phyloP scores from a whole-genome alignment of 2,329 filamentous ascomycete genomes.

The Neurospora sp. region DNA sequence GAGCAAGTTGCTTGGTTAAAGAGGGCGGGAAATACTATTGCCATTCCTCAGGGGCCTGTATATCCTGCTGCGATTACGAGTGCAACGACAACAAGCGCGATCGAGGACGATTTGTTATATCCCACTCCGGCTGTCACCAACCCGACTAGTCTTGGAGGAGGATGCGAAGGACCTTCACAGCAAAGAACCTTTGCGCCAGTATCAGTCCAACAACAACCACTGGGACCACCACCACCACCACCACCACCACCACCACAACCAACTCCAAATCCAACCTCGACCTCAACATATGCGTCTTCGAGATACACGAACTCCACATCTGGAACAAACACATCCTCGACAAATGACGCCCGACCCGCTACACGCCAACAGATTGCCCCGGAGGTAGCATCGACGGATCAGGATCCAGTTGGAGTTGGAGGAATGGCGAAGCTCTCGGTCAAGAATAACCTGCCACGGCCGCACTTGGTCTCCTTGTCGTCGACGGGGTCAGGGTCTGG shows the following conservation, averaged over 20 bases:
- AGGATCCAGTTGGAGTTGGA: not conserved
- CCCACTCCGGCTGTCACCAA: conserved; percentile 3
- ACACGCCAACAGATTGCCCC: not conserved
- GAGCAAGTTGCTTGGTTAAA: conserved; percentile 48
- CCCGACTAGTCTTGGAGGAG: not conserved
- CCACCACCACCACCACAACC: not conserved
- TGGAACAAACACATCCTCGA: not conserved
- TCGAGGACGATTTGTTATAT: not conserved
- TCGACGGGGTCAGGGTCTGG: not conserved
- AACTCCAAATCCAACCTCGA: not conserved
- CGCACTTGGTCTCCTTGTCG: not conserved
- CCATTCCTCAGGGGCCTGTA: conserved; percentile 16
- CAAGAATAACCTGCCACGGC: not conserved
- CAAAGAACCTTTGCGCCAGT: not conserved
- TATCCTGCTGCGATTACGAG: not conserved
- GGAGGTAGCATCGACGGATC: not conserved
- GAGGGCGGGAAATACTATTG: conserved; percentile 28
- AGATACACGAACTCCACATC: not conserved
- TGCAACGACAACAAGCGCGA: conserved; percentile 3
- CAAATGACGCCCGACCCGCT: conserved; percentile 2
- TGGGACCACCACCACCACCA: not conserved
- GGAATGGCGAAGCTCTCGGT: not conserved
- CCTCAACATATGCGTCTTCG: not conserved
- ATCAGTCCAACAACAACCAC: not conserved
- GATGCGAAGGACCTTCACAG: not conserved